Conservation (phyloP, 768 basidiomycete species). For the Tremella mesenterica region DNA sequence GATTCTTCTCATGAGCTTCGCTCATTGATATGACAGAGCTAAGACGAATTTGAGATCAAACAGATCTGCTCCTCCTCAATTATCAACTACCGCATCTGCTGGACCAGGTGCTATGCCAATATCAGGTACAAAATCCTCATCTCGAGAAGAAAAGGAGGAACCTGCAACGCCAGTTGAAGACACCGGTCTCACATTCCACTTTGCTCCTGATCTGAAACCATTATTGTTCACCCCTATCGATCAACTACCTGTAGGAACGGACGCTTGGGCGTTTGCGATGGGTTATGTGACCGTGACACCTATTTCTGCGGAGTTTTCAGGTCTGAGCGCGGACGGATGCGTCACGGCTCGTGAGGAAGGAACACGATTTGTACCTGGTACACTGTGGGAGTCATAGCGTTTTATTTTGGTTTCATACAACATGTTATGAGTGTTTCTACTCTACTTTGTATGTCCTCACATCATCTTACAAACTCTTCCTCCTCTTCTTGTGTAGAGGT, state of each 20-base stretch:
- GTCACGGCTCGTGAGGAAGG: constrained; percentile 17
- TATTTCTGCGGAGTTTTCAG: constrained; percentile 22
- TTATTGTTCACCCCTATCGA: constrained; percentile 57
- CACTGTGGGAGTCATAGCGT: background rate
- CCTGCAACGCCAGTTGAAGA: background rate
- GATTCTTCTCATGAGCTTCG: background rate
- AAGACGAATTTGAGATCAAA: constrained; percentile 8
- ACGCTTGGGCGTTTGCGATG: constrained; percentile 49
- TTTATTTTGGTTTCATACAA: too few relatives aligned
- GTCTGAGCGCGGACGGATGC: constrained; percentile 10
- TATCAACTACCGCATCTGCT: constrained; percentile 16
- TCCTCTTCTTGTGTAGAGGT: too few relatives aligned
- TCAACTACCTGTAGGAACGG: constrained; percentile 64
- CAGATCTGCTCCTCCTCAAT: constrained; percentile 3
- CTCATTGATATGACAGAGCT: constrained; percentile 1
- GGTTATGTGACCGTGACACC: constrained; percentile 30
- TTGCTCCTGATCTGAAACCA: constrained; percentile 60
- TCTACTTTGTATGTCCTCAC: too few relatives aligned
- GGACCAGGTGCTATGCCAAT: constrained; percentile 33
- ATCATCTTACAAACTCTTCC: too few relatives aligned
- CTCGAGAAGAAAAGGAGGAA: background rate
- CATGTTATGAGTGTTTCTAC: too few relatives aligned
- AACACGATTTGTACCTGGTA: background rate
- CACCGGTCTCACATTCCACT: constrained; percentile 72
- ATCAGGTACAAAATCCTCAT: constrained; percentile 11